A percentile compares a stretch with the other conserved stretches of the same genome.
phyloP scores from a whole-genome alignment of 2,329 filamentous ascomycete genomes.

The Sphaerulina vaccinii region DNA sequence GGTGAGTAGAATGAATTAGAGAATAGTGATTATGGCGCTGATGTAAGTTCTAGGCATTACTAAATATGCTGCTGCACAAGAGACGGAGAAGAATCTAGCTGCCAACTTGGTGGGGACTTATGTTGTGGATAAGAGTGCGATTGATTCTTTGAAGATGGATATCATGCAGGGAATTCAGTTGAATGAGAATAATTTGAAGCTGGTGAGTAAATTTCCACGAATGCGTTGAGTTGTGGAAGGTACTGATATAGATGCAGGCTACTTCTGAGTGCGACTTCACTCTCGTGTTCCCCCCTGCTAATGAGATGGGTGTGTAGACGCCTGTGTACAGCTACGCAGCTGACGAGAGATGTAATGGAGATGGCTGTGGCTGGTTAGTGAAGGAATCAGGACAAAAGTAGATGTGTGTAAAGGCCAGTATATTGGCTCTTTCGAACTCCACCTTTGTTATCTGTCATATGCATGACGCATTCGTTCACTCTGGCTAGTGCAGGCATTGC shows the following conservation, averaged over 20 bases:
- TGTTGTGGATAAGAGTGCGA: slow-evolving; percentile 14
- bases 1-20: not conserved
- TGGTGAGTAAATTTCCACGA: slow-evolving; percentile 16
- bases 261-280: slow-evolving; percentile 25
- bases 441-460: too few relatives aligned
- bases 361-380: too few relatives aligned
- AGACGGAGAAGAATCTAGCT: slow-evolving; percentile 22
- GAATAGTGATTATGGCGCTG: too few relatives aligned
- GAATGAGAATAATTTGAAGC: slow-evolving; percentile 24
- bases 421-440: too few relatives aligned
- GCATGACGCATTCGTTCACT: too few relatives aligned
- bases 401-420: too few relatives aligned
- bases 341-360: too few relatives aligned
- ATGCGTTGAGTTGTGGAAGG: too few relatives aligned
- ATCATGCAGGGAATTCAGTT: slow-evolving; percentile 26
- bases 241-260: too few relatives aligned
- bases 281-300: slow-evolving; percentile 22
- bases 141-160: slow-evolving; percentile 23
- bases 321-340: too few relatives aligned
- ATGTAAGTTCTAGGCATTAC: slow-evolving; percentile 22
- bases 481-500: too few relatives aligned
- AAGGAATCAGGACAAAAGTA: too few relatives aligned
- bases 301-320: slow-evolving; percentile 21
- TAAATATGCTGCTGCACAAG: slow-evolving; percentile 23
- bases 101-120: slow-evolving; percentile 18